Conservation (phyloP, 805 yeast genomes). For the Candida xyloterini region DNA sequence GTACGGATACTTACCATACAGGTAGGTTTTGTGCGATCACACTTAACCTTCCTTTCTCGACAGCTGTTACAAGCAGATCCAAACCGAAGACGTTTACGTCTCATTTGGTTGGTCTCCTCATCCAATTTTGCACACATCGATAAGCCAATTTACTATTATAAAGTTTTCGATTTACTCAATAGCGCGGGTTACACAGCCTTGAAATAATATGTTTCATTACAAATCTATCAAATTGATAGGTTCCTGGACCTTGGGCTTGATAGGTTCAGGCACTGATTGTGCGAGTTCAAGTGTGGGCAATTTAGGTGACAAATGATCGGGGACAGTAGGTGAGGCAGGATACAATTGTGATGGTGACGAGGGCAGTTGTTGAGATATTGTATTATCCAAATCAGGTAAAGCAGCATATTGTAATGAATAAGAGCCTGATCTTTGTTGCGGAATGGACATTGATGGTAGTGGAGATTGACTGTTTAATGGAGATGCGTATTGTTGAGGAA, state of each 20-base stretch:
- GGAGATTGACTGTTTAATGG: not conserved
- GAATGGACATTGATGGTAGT: not conserved
- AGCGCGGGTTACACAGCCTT: slow-evolving; percentile 6
- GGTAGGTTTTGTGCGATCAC: slow-evolving; percentile 42
- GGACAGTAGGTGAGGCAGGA: slow-evolving; percentile 10
- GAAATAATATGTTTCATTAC: slow-evolving; percentile 2
- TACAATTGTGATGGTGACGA: slow-evolving; percentile 16
- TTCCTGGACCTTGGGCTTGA: slow-evolving; percentile 10
- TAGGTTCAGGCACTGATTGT: not conserved
- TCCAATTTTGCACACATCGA: not conserved
- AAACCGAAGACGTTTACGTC: slow-evolving; percentile 33
- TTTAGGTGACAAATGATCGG: slow-evolving; percentile 1
- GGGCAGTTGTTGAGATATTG: not conserved
- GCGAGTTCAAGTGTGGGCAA: not conserved
- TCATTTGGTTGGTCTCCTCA: no score
- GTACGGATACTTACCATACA: slow-evolving; percentile 20
- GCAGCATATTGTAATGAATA: not conserved
- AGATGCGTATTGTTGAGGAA: not conserved
- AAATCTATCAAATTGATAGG: slow-evolving; percentile 24
- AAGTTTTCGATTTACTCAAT: not conserved
- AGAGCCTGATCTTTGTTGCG: not conserved
- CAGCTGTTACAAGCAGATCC: slow-evolving; percentile 43
- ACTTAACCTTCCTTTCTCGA: slow-evolving; percentile 42
- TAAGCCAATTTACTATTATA: not conserved
- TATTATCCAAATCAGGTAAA: not conserved